Evolutionary conservation across 805 yeast species (phyloP).

Genomic region (Sugiyamaella smithiae): DNA sequence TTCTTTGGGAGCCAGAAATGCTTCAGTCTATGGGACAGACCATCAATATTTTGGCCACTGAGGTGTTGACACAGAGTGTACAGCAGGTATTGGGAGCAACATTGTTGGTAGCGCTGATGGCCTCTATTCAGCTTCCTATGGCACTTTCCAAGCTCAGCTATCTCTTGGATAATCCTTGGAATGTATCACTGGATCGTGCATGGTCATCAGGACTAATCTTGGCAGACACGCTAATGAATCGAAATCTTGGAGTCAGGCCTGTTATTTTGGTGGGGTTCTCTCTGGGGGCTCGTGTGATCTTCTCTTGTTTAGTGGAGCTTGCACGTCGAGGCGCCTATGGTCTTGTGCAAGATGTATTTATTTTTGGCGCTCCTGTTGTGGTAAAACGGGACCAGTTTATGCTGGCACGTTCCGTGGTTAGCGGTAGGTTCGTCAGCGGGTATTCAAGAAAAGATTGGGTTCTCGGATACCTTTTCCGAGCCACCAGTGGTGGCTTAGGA

Average conservation of each 20-base stretch:
- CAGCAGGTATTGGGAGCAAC: constrained; percentile 96
- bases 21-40: constrained; percentile 95
- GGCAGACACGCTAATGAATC: constrained; percentile 84
- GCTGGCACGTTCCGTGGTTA: constrained; percentile 77
- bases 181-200: constrained; percentile 92
- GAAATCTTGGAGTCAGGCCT: constrained; percentile 90
- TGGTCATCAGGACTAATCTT: constrained; percentile 92
- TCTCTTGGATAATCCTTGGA: constrained; percentile 95
- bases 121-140: constrained; percentile 92
- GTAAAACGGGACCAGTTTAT: constrained; percentile 73
- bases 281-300: constrained; percentile 86
- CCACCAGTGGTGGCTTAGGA: constrained; percentile 90
- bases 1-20: constrained; percentile 98
- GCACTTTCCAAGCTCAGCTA: constrained; percentile 84
- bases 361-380: constrained; percentile 88
- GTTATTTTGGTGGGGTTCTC: constrained; percentile 91
- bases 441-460: constrained; percentile 94
- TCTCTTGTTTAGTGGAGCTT: constrained; percentile 82
- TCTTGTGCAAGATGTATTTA: constrained; percentile 77
- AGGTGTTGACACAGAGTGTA: constrained; percentile 85
- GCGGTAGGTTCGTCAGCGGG: constrained; percentile 88
- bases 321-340: constrained; percentile 86
- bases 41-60: constrained; percentile 87
- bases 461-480: constrained; percentile 89
- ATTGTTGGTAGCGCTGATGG: constrained; percentile 81